These are phyloP conservation scores for Xylariomycetidae sp. DNA, from an alignment of 2,329 filamentous ascomycete species.

Conservation along the genomic window DNA sequence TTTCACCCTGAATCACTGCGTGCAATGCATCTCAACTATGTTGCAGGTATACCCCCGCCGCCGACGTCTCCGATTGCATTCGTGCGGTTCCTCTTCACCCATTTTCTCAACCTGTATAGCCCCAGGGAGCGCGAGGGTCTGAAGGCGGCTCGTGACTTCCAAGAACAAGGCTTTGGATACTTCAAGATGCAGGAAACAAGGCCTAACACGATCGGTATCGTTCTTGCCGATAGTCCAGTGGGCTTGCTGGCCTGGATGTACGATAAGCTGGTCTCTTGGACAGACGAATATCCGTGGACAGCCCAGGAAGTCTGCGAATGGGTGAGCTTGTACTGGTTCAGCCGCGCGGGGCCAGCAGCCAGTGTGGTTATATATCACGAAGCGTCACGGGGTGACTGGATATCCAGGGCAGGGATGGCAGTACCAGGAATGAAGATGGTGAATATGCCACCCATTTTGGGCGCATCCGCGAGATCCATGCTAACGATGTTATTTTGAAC, in stretches of 20 bases:
- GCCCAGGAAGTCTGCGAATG: slow-evolving; percentile 73
- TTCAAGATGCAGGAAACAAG: slow-evolving; percentile 56
- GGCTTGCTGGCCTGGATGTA: slow-evolving; percentile 73
- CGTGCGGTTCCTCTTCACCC: slow-evolving; percentile 29
- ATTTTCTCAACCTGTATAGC: slow-evolving; percentile 46
- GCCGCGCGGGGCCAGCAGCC: slow-evolving; percentile 59
- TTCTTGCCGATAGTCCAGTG: slow-evolving; percentile 63
- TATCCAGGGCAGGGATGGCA: slow-evolving; percentile 12
- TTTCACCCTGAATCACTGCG: neutral
- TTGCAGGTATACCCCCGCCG: neutral
- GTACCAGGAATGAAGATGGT: slow-evolving; percentile 34
- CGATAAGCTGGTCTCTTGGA: slow-evolving; percentile 76
- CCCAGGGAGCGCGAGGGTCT: slow-evolving; percentile 44
- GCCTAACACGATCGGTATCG: slow-evolving; percentile 68
- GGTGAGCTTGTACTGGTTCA: slow-evolving; percentile 71
- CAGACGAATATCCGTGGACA: slow-evolving; percentile 66
- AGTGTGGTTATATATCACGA: slow-evolving; percentile 70
- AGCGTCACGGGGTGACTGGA: slow-evolving; percentile 33
- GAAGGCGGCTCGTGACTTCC: slow-evolving; percentile 51
- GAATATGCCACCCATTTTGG: too few relatives aligned
- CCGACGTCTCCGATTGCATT: neutral
- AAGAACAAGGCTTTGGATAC: slow-evolving; percentile 51
- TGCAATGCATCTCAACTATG: neutral
- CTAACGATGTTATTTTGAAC: too few relatives aligned
- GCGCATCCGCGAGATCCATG: too few relatives aligned